Evolutionary conservation across 1,139 yeast genomes (phyloP).

Genomic region (Nadsonia commutata): DNA sequence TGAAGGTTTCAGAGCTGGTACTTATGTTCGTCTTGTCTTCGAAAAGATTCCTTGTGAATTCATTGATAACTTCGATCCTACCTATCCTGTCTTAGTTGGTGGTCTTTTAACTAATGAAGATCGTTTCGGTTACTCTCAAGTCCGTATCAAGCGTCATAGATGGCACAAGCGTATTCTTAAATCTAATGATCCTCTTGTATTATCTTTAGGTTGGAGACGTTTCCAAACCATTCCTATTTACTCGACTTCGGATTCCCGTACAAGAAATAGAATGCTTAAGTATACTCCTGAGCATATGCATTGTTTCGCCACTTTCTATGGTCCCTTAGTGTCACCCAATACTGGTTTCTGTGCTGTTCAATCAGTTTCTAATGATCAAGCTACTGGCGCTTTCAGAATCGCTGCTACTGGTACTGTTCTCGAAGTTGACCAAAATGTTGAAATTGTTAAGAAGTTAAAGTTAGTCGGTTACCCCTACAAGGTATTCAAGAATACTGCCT

Average conservation of each 20-base stretch:
- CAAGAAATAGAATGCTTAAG: constrained; percentile 94
- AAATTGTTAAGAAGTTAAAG: constrained; percentile 89
- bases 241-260: constrained; percentile 92
- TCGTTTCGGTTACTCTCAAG: constrained; percentile 84
- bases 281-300: constrained; percentile 97
- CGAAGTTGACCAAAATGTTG: constrained; percentile 76
- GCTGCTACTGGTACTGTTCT: constrained; percentile 97
- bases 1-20: constrained; percentile 89
- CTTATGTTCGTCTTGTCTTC: constrained; percentile 82
- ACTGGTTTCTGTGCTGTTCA: constrained; percentile 96
- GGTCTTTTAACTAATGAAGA: constrained; percentile 84
- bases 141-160: constrained; percentile 91
- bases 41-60: constrained; percentile 82
- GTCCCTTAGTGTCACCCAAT: constrained; percentile 93
- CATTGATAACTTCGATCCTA: constrained; percentile 71
- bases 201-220: constrained; percentile 96
- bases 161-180: constrained; percentile 97
- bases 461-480: constrained; percentile 91
- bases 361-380: constrained; percentile 65
- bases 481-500: constrained; percentile 90
- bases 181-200: constrained; percentile 86
- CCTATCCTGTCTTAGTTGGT: constrained; percentile 75
- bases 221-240: constrained; percentile 93
- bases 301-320: constrained; percentile 92
- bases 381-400: constrained; percentile 83